Percentiles rank a stretch among this genome's conserved stretches.
Evolutionary conservation across 768 basidiomycete genomes (phyloP).

Genomic region (Termitomyces titanicus): DNA sequence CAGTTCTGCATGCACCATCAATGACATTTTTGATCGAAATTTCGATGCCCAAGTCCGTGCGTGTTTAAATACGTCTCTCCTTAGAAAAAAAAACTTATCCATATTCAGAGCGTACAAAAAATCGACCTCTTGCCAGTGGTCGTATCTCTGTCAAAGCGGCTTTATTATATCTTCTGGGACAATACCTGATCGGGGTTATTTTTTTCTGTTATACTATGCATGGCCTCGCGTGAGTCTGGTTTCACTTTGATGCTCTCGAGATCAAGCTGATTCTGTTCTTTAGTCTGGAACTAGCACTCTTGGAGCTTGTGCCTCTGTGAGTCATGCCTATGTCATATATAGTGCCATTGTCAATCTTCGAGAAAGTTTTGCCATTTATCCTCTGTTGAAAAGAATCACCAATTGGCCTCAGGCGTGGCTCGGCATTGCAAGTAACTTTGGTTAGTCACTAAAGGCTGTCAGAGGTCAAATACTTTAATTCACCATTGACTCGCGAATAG

Average conservation of each 20-base stretch:
- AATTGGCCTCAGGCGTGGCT: slow-evolving; percentile 60
- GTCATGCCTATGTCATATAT: not conserved
- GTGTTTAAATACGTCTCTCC: not conserved
- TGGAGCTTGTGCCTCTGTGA: slow-evolving; percentile 2
- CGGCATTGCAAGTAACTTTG: slow-evolving; percentile 51
- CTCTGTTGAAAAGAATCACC: slow-evolving; percentile 48
- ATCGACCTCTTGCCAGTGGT: slow-evolving; percentile 42
- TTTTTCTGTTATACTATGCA: slow-evolving; percentile 27
- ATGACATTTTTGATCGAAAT: slow-evolving; percentile 48
- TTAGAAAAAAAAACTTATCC: not conserved
- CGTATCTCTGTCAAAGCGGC: slow-evolving; percentile 39
- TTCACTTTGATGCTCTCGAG: too few species aligned
- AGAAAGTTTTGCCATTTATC: slow-evolving; percentile 38
- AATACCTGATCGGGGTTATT: slow-evolving; percentile 31
- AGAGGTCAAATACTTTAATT: slow-evolving; percentile 27
- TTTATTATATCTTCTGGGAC: slow-evolving; percentile 32
- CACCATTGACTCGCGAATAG: slow-evolving; percentile 14
- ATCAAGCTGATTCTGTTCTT: not conserved
- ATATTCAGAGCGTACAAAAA: slow-evolving; percentile 41
- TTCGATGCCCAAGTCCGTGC: slow-evolving; percentile 48
- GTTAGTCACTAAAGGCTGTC: too few species aligned
- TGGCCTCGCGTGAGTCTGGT: slow-evolving; percentile 13
- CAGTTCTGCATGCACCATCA: slow-evolving; percentile 47
- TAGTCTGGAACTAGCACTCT: not conserved
- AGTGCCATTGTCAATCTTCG: slow-evolving; percentile 28